A percentile compares a stretch with the other conserved stretches of the same genome.
Conservation (phyloP, 805 yeast genomes). For the Blastobotrys chiropterorum region DNA sequence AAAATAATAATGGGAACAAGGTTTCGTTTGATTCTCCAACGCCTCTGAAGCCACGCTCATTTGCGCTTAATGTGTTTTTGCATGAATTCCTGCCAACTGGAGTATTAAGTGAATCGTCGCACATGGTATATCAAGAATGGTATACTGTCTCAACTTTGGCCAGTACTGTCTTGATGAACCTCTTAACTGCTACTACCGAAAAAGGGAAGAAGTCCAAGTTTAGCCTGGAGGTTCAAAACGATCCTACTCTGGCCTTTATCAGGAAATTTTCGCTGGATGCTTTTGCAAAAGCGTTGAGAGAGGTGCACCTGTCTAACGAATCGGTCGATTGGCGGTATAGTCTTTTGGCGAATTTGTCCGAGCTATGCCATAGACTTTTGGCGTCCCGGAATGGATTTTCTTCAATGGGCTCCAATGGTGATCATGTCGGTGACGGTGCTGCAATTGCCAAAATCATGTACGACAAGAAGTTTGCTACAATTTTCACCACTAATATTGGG, state of each 20-base stretch:
- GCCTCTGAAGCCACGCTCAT: conserved; percentile 58
- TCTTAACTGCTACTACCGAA: conserved; percentile 55
- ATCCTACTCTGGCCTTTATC: conserved; percentile 65
- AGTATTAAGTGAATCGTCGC: conserved; percentile 29
- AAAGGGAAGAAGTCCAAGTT: conserved; percentile 28
- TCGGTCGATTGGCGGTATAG: conserved; percentile 44
- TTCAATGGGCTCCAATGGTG: conserved; percentile 7
- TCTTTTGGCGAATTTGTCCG: conserved; percentile 48
- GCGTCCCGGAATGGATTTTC: conserved; percentile 19
- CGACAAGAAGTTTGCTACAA: conserved; percentile 48
- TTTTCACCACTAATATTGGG: conserved; percentile 55
- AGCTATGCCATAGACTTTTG: conserved; percentile 35
- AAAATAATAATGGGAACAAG: conserved; percentile 21
- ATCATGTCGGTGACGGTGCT: conserved; percentile 43
- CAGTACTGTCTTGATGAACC: conserved; percentile 51
- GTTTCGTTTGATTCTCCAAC: conserved; percentile 12
- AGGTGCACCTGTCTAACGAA: conserved; percentile 35
- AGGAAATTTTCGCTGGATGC: conserved; percentile 70
- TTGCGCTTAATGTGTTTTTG: conserved; percentile 68
- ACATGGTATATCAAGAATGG: conserved; percentile 32
- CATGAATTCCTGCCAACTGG: conserved; percentile 64
- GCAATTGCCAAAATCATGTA: conserved; percentile 59
- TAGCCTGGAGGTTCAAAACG: conserved; percentile 34
- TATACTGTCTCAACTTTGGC: conserved; percentile 56
- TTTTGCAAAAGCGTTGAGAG: conserved; percentile 55